Base-by-base conservation (phyloP, 352 stramenopile genomes). In the Pseudoperonospora humuli region DNA sequence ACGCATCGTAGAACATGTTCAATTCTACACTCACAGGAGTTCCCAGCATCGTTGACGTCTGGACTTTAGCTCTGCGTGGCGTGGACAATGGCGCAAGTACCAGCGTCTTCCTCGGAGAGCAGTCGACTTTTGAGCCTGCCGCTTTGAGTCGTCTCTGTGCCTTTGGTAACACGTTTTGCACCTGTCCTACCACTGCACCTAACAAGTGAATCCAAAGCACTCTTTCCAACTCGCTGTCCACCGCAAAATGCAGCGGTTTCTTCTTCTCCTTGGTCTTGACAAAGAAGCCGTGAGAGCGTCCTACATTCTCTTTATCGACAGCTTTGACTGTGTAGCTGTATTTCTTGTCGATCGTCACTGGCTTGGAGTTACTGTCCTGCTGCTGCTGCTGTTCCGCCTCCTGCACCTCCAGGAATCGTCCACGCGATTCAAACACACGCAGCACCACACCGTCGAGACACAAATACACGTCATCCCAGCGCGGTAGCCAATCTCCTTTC, bases 401-500 rank as follows among this genome's bases (percentile, higher is more conserved):
- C 29, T 67, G 59, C 7, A 50, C 25, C 37, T 86, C 74, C 10
- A 74, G 31, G 43, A 67, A 88, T 35, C 70, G 64, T 14, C 36
- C 28, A 41, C 73, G 70, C n/a, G 73, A 84, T 61, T 88, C 76
- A 55, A 82, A 84, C 4, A 84, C 64, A 36, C 71, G 72, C 52
- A 88, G 42, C 46, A 50, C 65, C 20, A 69, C 47, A 17, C 74
- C 78, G 27, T 88, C 75, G 32, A 91, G 51, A 48, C 70, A 71
- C 39, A 84, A 11, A 28, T 75, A 87, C 10, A 75, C 39, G 43
- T 86, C 69, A 36, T 91, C 78, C 78, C 78, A 91, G 23, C 69
- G 69, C 27, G 78, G 78, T 15, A 91, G 49, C 78, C 78, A 91
- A 38, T 91, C 78, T 42, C 75, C 67, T 41, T 86, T 86, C 57